Conservation (phyloP, 148 eudicot genomes). For the Mesembryanthemum crystallinum region DNA sequence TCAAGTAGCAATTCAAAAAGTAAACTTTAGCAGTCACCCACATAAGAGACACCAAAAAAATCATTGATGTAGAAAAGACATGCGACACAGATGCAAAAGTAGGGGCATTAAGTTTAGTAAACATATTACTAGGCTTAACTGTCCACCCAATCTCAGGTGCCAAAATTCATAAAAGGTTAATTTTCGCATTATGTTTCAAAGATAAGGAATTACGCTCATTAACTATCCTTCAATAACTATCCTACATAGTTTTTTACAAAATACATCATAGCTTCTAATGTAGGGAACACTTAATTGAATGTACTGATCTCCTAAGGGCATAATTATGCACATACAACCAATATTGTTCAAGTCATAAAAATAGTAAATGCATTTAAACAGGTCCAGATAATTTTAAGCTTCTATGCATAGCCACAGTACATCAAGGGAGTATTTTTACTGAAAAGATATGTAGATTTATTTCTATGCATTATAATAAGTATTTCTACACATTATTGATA, state of each 20-base stretch:
- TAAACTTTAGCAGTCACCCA: conserved; percentile 9
- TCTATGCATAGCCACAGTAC: too few species aligned
- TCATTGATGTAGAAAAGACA: background rate
- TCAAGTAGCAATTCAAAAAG: conserved; percentile 5
- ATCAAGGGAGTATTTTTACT: too few species aligned
- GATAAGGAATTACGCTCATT: background rate
- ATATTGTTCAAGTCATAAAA: too few species aligned
- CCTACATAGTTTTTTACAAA: background rate
- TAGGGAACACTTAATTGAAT: background rate
- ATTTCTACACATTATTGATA: too few species aligned
- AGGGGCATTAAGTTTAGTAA: background rate
- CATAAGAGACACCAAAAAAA: background rate
- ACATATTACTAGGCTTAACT: background rate
- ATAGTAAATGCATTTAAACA: too few species aligned
- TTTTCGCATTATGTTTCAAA: background rate
- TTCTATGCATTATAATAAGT: too few species aligned
- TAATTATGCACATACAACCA: too few species aligned
- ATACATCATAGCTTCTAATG: background rate
- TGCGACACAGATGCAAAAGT: background rate
- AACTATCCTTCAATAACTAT: background rate
- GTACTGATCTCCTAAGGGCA: background rate
- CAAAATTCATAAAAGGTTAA: background rate
- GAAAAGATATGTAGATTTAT: too few species aligned
- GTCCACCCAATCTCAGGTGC: background rate
- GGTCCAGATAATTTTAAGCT: too few species aligned